Conservation (phyloP, 164 flowering plant genomes). For the Nymphaea colorata region DNA sequence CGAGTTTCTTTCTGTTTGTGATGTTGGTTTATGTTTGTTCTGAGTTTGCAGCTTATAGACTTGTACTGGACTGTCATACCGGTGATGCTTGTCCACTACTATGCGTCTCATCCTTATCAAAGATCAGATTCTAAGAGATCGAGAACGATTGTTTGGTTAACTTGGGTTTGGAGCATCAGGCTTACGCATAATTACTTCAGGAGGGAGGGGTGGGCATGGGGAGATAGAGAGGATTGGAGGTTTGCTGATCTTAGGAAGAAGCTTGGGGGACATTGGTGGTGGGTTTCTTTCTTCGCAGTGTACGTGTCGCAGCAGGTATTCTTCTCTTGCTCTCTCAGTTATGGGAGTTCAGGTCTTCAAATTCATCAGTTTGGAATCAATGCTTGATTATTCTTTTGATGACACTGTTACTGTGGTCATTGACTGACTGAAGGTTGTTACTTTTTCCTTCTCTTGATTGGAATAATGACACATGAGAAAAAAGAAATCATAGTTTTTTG, state of each 20-base stretch:
- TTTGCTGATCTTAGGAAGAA: slow-evolving; percentile 57
- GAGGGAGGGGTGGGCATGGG: slow-evolving; percentile 87
- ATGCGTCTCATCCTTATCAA: slow-evolving; percentile 54
- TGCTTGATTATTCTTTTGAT: no score
- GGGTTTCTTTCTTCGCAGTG: slow-evolving; percentile 75
- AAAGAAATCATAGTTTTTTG: no score
- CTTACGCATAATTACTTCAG: slow-evolving; percentile 78
- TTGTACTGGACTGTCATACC: slow-evolving; percentile 92
- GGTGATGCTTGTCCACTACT: slow-evolving; percentile 72
- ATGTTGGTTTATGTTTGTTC: neutral
- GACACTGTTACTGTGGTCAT: no score
- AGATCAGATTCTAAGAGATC: slow-evolving; percentile 46
- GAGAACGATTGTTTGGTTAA: slow-evolving; percentile 35
- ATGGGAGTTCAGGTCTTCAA: no score
- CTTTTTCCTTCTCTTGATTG: no score
- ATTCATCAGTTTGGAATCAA: no score
- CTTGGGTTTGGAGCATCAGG: slow-evolving; percentile 85
- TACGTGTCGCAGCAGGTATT: slow-evolving; percentile 51
- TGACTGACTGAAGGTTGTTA: no score
- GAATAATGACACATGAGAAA: no score
- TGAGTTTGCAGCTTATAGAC: slow-evolving; percentile 74
- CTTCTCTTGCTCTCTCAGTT: neutral
- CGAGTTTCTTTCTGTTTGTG: neutral
- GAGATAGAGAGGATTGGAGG: slow-evolving; percentile 90
- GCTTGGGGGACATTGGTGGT: slow-evolving; percentile 83